Evolutionary conservation across 331 rosid species (phyloP).

Genomic region (Spiraea crenata): DNA sequence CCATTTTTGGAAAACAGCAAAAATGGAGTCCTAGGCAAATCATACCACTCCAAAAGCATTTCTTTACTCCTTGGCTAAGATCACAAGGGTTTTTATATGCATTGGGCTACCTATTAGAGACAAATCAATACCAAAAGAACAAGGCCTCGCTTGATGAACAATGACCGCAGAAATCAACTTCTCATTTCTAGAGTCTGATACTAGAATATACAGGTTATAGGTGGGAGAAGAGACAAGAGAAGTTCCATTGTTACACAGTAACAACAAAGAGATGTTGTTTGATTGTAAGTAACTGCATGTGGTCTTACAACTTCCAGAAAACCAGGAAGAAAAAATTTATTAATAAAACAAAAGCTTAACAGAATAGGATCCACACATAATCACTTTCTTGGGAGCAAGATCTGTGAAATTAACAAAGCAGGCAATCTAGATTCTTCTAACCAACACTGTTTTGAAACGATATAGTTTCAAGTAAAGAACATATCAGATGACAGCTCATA

Average conservation of each 20-base stretch:
- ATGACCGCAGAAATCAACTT: neutral
- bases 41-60: neutral
- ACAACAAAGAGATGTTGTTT: neutral
- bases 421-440: slow-evolving; percentile 14
- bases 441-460: neutral
- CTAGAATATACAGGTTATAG: neutral
- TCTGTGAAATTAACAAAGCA: slow-evolving; percentile 1
- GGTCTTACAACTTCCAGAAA: slow-evolving; percentile 18
- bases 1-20: neutral
- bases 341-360: slow-evolving; percentile 3
- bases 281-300: neutral
- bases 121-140: neutral
- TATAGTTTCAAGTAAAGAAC: neutral
- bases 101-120: neutral
- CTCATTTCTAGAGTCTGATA: neutral
- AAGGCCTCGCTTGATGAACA: neutral
- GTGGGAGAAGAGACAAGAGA: neutral
- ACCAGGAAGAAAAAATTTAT: slow-evolving; percentile 8
- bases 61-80: neutral
- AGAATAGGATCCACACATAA: too few relatives aligned
- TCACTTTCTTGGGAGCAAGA: slow-evolving; percentile 10
- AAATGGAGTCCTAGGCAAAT: neutral
- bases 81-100: neutral
- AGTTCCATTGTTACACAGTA: neutral
- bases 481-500: neutral